A percentile compares a stretch with the other conserved stretches of the same genome.
phyloP scores from a whole-genome alignment of 1,284 basidiomycete species.

The Ceratobasidium sp. region DNA sequence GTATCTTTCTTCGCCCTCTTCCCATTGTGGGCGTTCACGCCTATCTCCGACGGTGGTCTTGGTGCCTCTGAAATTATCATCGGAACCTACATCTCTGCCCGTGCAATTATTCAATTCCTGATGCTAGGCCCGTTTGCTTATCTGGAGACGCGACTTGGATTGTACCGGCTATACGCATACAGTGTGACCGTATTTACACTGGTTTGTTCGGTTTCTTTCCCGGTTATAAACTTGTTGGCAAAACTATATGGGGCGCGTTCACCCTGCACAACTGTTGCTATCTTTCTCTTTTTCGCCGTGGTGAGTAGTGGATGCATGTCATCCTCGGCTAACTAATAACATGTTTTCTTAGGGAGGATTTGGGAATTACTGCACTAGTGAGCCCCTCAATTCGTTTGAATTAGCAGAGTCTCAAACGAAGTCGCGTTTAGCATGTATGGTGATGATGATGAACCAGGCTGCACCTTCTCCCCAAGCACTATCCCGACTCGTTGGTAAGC shows the following conservation, averaged over 20 bases:
- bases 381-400: background rate
- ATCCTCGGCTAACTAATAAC: background rate
- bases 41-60: slow-evolving; percentile 27
- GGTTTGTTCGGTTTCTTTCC: slow-evolving; percentile 1
- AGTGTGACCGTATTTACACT: slow-evolving; percentile 11
- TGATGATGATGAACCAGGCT: slow-evolving; percentile 42
- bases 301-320: background rate
- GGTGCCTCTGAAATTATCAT: slow-evolving; percentile 28
- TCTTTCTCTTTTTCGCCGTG: background rate
- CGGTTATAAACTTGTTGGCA: slow-evolving; percentile 25
- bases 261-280: background rate
- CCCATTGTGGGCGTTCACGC: slow-evolving; percentile 39
- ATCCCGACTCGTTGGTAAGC: slow-evolving; percentile 30
- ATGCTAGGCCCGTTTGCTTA: slow-evolving; percentile 31
- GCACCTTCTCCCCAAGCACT: slow-evolving; percentile 27
- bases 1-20: slow-evolving; percentile 17
- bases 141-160: slow-evolving; percentile 22
- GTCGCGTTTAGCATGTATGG: slow-evolving; percentile 26
- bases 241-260: background rate
- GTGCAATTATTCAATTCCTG: slow-evolving; percentile 15
- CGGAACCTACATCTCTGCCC: slow-evolving; percentile 23
- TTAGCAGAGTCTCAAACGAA: background rate
- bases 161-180: slow-evolving; percentile 33
- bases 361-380: slow-evolving; percentile 35
- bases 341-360: background rate